Conservation (phyloP, 1,284 basidiomycete genomes). For the Salmacisia buchloeana region DNA sequence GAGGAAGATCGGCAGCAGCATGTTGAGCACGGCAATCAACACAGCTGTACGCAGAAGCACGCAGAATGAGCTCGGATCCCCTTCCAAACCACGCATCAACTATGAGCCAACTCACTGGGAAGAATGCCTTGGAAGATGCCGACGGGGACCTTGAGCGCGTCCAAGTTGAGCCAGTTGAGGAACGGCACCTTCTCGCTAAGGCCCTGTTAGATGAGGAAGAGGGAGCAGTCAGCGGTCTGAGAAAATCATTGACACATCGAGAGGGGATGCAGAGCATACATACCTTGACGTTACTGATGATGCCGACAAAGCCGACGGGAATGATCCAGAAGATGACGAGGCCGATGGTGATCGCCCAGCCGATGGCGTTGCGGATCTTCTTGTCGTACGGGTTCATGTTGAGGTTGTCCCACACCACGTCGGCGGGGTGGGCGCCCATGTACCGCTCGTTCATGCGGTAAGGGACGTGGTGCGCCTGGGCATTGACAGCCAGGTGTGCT, state of each 20-base stretch:
- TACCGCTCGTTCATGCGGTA: conserved; percentile 42
- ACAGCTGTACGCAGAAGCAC: conserved; percentile 55
- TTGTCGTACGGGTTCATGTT: conserved; percentile 82
- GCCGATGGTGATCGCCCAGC: conserved; percentile 58
- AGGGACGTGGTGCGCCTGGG: conserved; percentile 36
- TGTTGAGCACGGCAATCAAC: conserved; percentile 78
- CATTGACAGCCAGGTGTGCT: conserved; percentile 34
- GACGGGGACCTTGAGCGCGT: conserved; percentile 57
- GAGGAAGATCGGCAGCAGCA: conserved; percentile 80
- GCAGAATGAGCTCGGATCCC: not conserved
- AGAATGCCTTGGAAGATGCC: conserved; percentile 76
- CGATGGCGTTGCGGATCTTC: conserved; percentile 57
- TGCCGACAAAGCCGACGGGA: conserved; percentile 67
- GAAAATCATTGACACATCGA: too few species aligned
- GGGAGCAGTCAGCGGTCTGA: too few species aligned
- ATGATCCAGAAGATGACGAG: conserved; percentile 62
- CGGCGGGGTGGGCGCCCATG: conserved; percentile 51
- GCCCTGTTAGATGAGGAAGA: conserved; percentile 48
- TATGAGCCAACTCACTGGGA: too few species aligned
- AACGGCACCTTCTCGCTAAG: conserved; percentile 56
- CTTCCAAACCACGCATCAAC: not conserved
- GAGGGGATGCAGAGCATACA: too few species aligned
- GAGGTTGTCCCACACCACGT: conserved; percentile 86
- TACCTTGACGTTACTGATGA: conserved; percentile 67
- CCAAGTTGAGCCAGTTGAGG: conserved; percentile 69